Conservation (phyloP, 768 basidiomycete genomes). For the Pisolithus marmoratus region DNA sequence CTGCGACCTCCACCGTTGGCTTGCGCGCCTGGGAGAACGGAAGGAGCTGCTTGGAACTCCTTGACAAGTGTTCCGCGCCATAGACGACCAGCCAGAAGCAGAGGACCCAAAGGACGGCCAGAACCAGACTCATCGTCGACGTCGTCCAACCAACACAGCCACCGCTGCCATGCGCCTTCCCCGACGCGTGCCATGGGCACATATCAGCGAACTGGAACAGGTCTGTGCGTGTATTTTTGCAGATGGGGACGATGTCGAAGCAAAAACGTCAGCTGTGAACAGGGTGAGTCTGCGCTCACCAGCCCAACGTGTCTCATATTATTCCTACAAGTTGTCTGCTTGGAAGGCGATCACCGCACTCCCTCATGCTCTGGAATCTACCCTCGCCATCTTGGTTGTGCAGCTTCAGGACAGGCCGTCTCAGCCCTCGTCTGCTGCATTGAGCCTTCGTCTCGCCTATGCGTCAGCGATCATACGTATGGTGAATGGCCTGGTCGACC, state of each 20-base stretch:
- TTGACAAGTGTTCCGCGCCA: constrained; percentile 17
- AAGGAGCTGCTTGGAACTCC: constrained; percentile 14
- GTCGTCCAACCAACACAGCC: constrained; percentile 2
- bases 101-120: constrained; percentile 15
- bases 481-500: constrained; percentile 94
- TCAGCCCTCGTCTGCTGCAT: constrained; percentile 26
- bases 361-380: constrained; percentile 79
- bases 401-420: constrained; percentile 47
- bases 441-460: constrained; percentile 70
- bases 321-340: constrained; percentile 54
- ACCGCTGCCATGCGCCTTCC: constrained; percentile 52
- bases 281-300: constrained; percentile 41
- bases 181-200: constrained; percentile 76
- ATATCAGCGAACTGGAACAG: constrained; percentile 63
- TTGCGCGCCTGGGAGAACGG: constrained; percentile 17
- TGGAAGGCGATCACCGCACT: constrained; percentile 72
- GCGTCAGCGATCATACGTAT: constrained; percentile 79
- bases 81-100: constrained; percentile 22
- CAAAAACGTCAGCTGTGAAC: constrained; percentile 55
- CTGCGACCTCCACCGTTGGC: constrained; percentile 14
- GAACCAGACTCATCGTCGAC: constrained; percentile 15
- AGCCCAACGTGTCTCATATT: constrained; percentile 3
- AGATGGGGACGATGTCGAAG: constrained; percentile 53
- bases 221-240: constrained; percentile 71
- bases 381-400: constrained; percentile 55